These are phyloP conservation scores for Pelargonium citronellum DNA, from an alignment of 441 rosid genomes.

Conservation along the genomic window DNA sequence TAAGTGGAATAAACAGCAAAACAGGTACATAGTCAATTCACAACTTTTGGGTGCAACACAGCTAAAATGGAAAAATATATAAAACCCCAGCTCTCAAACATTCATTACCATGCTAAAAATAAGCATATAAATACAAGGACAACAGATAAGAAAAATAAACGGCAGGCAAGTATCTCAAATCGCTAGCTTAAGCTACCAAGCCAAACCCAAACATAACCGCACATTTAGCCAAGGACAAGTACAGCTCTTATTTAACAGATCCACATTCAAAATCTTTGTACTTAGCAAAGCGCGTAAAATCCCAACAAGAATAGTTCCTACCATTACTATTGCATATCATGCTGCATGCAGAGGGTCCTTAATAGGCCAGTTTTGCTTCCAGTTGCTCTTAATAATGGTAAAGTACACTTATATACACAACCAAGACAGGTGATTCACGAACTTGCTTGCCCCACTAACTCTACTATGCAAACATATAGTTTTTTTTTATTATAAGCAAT, in stretches of 20 bases:
- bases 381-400: not conserved
- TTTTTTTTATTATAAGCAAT: not conserved
- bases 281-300: not conserved
- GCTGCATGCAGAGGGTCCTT: too few species aligned
- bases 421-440: not conserved
- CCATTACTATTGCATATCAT: not conserved
- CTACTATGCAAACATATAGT: not conserved
- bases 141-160: not conserved
- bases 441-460: not conserved
- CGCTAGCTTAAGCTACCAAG: not conserved
- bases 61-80: not conserved
- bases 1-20: not conserved
- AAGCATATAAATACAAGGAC: not conserved
- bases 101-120: not conserved
- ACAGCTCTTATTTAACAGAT: not conserved
- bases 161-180: not conserved
- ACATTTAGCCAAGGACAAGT: constrained; percentile 4
- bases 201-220: not conserved
- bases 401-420: not conserved
- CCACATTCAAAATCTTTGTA: not conserved
- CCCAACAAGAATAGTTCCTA: not conserved
- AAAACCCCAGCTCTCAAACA: not conserved
- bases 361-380: not conserved
- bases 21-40: not conserved
- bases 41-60: not conserved